A percentile compares a stretch with the other conserved stretches of the same genome.
phyloP scores from a whole-genome alignment of 371 early-diverging fungal species.

The Mortierella sp. region DNA sequence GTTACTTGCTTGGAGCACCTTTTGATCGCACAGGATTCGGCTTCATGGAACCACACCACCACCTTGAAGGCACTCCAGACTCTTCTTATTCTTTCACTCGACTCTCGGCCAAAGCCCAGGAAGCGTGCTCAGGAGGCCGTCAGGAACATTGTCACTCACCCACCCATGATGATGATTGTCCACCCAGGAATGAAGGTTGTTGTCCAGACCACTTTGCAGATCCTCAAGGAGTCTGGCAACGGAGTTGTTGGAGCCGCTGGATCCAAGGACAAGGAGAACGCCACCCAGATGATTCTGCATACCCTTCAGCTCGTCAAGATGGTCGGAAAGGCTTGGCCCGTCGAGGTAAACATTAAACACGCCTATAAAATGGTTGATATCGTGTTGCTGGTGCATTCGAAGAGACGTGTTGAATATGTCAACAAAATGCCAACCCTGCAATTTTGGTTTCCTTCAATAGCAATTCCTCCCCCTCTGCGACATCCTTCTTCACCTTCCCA shows the following conservation, averaged over 20 bases:
- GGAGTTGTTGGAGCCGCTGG: conserved; percentile 76
- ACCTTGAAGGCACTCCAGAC: conserved; percentile 80
- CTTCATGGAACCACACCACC: conserved; percentile 79
- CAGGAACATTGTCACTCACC: conserved; percentile 73
- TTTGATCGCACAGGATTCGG: conserved; percentile 84
- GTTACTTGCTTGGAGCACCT: conserved; percentile 87
- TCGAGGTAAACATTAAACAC: conserved; percentile 60
- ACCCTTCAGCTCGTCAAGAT: conserved; percentile 84
- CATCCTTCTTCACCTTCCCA: conserved; percentile 85
- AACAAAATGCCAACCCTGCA: not conserved
- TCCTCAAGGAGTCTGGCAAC: conserved; percentile 78
- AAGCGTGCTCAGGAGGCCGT: conserved; percentile 91
- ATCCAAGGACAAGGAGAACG: conserved; percentile 56
- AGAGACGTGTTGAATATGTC: not conserved
- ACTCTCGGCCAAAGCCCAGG: conserved; percentile 92
- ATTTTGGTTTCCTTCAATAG: conserved; percentile 31
- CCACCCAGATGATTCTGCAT: conserved; percentile 69
- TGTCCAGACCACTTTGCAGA: conserved; percentile 80
- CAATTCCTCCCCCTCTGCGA: conserved; percentile 77
- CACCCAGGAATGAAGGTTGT: conserved; percentile 88
- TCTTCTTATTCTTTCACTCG: conserved; percentile 83
- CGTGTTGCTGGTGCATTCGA: too few relatives aligned
- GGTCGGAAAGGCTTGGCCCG: conserved; percentile 82
- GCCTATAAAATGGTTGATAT: not conserved
- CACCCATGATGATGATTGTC: conserved; percentile 80